A percentile compares a stretch with the other conserved stretches of the same genome.
phyloP scores from a whole-genome alignment of 768 basidiomycete species.

The Boletus sp. region DNA sequence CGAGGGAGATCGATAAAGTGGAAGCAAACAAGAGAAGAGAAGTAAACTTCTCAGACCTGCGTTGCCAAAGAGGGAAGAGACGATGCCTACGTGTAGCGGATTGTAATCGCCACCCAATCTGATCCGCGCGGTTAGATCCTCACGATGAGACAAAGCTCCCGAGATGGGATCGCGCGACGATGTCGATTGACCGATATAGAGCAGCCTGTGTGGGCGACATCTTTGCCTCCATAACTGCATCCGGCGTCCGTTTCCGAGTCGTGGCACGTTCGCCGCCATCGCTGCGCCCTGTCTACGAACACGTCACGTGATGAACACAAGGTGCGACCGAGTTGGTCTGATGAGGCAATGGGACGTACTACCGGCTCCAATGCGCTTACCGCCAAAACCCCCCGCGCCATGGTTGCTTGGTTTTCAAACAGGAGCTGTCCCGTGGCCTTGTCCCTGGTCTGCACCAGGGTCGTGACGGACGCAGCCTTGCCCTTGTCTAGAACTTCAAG shows the following conservation, averaged over 20 bases:
- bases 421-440: conserved; percentile 73
- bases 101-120: conserved; percentile 91
- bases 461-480: conserved; percentile 89
- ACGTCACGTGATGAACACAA: not conserved
- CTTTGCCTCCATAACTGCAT: conserved; percentile 86
- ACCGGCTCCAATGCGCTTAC: conserved; percentile 81
- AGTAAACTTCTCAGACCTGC: not conserved
- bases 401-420: conserved; percentile 90
- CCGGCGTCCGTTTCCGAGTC: conserved; percentile 82
- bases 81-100: conserved; percentile 73
- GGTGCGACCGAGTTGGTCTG: conserved; percentile 1
- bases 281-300: conserved; percentile 83
- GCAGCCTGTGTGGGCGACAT: conserved; percentile 83
- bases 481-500: conserved; percentile 87
- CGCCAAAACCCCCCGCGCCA: conserved; percentile 94
- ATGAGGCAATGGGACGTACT: too few relatives aligned
- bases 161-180: not conserved
- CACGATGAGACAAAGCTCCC: conserved; percentile 4
- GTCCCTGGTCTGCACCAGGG: conserved; percentile 76
- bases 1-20: not conserved
- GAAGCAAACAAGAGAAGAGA: too few relatives aligned
- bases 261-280: conserved; percentile 74
- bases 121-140: not conserved
- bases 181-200: conserved; percentile 74
- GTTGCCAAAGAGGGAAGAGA: not conserved